Evolutionary conservation across 805 yeast species (phyloP).

Genomic region (Saccharomyces eubayanus): DNA sequence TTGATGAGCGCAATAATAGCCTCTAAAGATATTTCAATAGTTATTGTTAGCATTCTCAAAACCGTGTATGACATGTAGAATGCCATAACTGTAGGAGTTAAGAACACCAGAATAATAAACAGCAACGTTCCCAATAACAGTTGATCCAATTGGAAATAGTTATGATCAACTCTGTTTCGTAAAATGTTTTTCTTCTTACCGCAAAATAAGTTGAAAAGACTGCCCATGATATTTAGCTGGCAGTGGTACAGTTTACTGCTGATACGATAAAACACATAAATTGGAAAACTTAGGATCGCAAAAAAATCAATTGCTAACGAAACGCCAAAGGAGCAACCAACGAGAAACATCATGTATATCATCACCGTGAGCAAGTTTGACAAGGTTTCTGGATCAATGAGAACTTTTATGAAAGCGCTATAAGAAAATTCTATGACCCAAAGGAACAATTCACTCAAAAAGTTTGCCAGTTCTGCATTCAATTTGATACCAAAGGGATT

Average conservation of each 20-base stretch:
- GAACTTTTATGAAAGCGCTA: constrained; percentile 16
- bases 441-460: constrained; percentile 74
- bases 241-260: constrained; percentile 71
- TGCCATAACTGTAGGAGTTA: constrained; percentile 81
- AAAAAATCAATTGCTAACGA: constrained; percentile 59
- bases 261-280: constrained; percentile 68
- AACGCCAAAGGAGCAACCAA: constrained; percentile 64
- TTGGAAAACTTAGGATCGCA: constrained; percentile 57
- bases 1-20: constrained; percentile 56
- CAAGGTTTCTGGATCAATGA: constrained; percentile 18
- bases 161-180: constrained; percentile 77
- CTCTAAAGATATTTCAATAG: constrained; percentile 46
- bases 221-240: constrained; percentile 58
- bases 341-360: constrained; percentile 35
- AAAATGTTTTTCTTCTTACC: constrained; percentile 84
- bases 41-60: constrained; percentile 45
- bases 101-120: constrained; percentile 68
- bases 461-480: constrained; percentile 75
- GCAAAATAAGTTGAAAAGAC: constrained; percentile 75
- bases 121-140: constrained; percentile 79
- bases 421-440: constrained; percentile 78
- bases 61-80: constrained; percentile 70
- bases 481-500: constrained; percentile 93
- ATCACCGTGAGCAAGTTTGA: constrained; percentile 29
- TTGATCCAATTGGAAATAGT: constrained; percentile 80